These are phyloP conservation scores for Meira miltonrushii DNA, from an alignment of 1,284 basidiomycete species.

Conservation along the genomic window DNA sequence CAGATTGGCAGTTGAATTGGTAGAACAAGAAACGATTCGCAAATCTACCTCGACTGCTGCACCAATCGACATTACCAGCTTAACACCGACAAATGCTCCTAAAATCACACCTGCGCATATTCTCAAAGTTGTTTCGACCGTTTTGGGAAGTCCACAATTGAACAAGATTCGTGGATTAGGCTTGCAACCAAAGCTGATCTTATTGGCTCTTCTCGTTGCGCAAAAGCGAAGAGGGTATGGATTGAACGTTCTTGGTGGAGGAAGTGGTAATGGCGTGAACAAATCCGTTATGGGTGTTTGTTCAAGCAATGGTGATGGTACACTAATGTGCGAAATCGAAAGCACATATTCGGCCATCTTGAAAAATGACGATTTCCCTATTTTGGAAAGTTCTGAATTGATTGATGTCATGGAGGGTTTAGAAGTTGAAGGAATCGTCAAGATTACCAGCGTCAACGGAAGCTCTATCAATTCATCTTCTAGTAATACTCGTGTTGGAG, in stretches of 20 bases:
- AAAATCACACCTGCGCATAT: constrained; percentile 47
- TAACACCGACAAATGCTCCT: constrained; percentile 35
- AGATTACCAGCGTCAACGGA: constrained; percentile 15
- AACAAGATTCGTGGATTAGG: constrained; percentile 41
- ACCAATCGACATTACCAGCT: constrained; percentile 15
- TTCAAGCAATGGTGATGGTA: neutral
- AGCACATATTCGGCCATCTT: constrained; percentile 38
- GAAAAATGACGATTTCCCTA: constrained; percentile 25
- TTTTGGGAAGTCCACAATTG: constrained; percentile 41
- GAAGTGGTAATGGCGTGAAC: neutral
- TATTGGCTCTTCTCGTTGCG: constrained; percentile 39
- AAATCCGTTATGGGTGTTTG: no score
- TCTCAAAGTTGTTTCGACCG: constrained; percentile 42
- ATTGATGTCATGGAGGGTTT: constrained; percentile 47
- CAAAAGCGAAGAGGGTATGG: constrained; percentile 25
- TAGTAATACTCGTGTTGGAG: constrained; percentile 21
- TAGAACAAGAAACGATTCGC: constrained; percentile 44
- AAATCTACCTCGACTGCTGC: neutral
- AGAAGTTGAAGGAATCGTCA: constrained; percentile 44
- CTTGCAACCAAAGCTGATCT: constrained; percentile 46
- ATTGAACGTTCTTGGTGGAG: constrained; percentile 21
- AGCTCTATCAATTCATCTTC: neutral
- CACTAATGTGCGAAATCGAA: constrained; percentile 35
- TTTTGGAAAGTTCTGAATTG: constrained; percentile 41
- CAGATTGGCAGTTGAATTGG: constrained; percentile 50